Conservation (phyloP, 768 basidiomycete species). For the Trametes cingulata region DNA sequence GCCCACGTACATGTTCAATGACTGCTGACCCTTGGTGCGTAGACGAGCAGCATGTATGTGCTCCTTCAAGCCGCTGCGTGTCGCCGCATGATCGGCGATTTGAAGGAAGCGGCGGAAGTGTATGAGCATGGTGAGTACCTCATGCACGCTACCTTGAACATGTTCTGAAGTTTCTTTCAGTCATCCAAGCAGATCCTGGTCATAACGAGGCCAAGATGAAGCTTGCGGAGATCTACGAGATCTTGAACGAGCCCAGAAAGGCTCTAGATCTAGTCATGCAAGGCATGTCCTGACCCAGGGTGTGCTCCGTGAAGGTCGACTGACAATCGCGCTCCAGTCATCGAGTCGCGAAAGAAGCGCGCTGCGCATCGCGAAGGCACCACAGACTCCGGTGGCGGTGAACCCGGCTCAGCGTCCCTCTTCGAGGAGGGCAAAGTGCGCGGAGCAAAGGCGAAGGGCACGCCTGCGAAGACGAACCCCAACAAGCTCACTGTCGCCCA, state of each 20-base stretch:
- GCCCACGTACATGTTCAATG: not conserved
- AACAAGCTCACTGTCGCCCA: slow-evolving; percentile 59
- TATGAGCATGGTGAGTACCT: slow-evolving; percentile 70
- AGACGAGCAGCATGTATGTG: slow-evolving; percentile 77
- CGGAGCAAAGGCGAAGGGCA: slow-evolving; percentile 38
- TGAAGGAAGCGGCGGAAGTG: slow-evolving; percentile 77
- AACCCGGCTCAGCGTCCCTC: slow-evolving; percentile 47
- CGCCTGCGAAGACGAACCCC: slow-evolving; percentile 34
- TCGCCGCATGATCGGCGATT: slow-evolving; percentile 71
- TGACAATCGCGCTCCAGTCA: slow-evolving; percentile 28
- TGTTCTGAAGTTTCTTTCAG: slow-evolving; percentile 39
- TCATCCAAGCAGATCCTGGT: slow-evolving; percentile 69
- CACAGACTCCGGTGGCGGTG: slow-evolving; percentile 25
- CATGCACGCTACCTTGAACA: not conserved
- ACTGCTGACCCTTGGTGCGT: not conserved
- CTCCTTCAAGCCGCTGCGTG: slow-evolving; percentile 82
- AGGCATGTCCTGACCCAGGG: slow-evolving; percentile 48
- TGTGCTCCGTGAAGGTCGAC: not conserved
- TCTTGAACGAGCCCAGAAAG: slow-evolving; percentile 72
- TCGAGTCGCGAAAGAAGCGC: slow-evolving; percentile 35
- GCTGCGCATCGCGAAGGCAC: slow-evolving; percentile 16
- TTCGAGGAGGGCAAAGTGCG: slow-evolving; percentile 56
- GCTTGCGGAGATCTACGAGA: slow-evolving; percentile 88
- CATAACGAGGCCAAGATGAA: slow-evolving; percentile 87
- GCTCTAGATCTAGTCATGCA: slow-evolving; percentile 84